A percentile compares a stretch with the other conserved stretches of the same genome.
These are phyloP conservation scores for Selaginella moellendorffii DNA, from an alignment of 75 land plant genomes.

Conservation along the genomic window DNA sequence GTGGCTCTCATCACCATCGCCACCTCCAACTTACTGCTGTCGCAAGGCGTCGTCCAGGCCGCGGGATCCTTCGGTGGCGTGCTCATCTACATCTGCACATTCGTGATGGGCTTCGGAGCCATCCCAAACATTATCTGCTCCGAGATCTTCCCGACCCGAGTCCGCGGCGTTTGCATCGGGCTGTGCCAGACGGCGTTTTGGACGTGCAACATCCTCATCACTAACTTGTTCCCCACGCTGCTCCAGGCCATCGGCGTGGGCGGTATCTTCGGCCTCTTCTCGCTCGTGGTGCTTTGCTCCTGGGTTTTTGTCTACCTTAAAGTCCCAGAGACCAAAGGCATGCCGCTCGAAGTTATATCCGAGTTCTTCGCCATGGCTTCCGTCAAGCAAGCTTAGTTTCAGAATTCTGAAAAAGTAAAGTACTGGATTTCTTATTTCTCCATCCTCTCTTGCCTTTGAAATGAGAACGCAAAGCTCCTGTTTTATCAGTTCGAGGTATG, in stretches of 20 bases:
- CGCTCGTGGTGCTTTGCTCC: conserved; percentile 6
- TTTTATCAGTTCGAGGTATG: too few relatives aligned
- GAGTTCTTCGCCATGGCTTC: conserved; percentile 23
- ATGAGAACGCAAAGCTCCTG: too few relatives aligned
- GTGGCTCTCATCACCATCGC: conserved; percentile 9
- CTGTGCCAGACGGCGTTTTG: conserved; percentile 12
- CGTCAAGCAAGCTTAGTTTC: background rate
- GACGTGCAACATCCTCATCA: conserved; percentile 17
- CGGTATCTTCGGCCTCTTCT: conserved; percentile 17
- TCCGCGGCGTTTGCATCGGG: conserved; percentile 19
- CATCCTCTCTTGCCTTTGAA: too few relatives aligned
- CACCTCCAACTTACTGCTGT: conserved; percentile 2
- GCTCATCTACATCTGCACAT: conserved; percentile 14
- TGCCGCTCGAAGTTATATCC: conserved; percentile 26
- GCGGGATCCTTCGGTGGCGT: conserved; percentile 11
- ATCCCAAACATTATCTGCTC: conserved; percentile 27
- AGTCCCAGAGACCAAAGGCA: conserved; percentile 29
- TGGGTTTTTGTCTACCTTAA: conserved; percentile 27
- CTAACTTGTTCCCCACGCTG: conserved; percentile 14
- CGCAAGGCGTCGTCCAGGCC: conserved; percentile 13
- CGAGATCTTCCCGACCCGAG: conserved; percentile 27
- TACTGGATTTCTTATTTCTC: too few relatives aligned
- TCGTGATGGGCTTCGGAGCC: conserved; percentile 28
- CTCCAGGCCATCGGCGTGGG: conserved; percentile 8
- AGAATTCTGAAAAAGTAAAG: too few relatives aligned